Conservation (phyloP, 768 basidiomycete genomes). For the Leccinum longicurvipes region DNA sequence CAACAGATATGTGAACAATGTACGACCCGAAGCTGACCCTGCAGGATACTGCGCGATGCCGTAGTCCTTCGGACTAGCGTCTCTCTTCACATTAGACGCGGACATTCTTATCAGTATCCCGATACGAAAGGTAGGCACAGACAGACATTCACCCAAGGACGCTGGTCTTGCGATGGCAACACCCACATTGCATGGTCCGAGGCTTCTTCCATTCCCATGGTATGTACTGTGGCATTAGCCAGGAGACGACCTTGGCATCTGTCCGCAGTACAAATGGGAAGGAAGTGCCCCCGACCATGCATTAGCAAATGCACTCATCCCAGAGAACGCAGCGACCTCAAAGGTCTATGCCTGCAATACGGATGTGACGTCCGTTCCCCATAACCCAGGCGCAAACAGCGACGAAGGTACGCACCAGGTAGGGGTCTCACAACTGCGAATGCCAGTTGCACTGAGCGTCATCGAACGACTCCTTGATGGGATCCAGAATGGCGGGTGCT, state of each 20-base stretch:
- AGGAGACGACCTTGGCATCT: constrained; percentile 28
- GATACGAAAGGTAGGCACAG: neutral
- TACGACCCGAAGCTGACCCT: neutral
- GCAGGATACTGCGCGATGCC: neutral
- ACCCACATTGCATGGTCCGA: constrained; percentile 35
- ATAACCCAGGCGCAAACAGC: constrained; percentile 14
- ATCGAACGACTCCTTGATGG: neutral
- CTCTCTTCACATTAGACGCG: neutral
- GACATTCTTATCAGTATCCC: neutral
- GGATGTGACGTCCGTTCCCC: constrained; percentile 5
- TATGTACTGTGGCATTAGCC: constrained; percentile 39
- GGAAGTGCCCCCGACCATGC: constrained; percentile 37
- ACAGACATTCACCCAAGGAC: neutral
- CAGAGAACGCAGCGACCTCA: constrained; percentile 17
- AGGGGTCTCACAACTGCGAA: neutral
- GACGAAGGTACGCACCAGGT: constrained; percentile 16
- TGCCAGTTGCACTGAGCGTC: neutral
- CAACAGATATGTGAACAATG: neutral
- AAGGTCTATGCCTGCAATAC: neutral
- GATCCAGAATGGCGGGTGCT: constrained; percentile 5
- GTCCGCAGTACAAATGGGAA: constrained; percentile 35
- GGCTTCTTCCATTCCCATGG: constrained; percentile 58
- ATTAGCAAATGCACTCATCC: constrained; percentile 24
- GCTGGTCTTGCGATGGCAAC: constrained; percentile 26
- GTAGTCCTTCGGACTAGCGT: constrained; percentile 9